Evolutionary conservation across 225 moss, liverwort and hornwort species (phyloP).

Genomic region (Straminergon stramineum): DNA sequence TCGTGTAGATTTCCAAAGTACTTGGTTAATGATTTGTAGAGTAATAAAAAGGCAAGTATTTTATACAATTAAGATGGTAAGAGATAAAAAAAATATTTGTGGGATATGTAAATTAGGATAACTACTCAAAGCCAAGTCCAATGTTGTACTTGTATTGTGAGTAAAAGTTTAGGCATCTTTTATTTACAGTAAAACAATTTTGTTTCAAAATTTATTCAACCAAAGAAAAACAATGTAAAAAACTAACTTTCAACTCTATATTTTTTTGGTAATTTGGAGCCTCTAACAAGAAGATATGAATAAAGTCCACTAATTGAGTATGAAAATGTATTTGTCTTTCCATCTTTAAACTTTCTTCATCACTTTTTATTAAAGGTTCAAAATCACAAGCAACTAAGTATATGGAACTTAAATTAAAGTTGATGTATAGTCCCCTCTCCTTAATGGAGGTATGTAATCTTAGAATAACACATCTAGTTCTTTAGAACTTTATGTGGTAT

Average conservation of each 20-base stretch:
- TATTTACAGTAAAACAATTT: background rate
- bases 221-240: too few species aligned
- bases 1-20: background rate
- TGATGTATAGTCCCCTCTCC: rapidly evolving
- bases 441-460: rapidly evolving
- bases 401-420: background rate
- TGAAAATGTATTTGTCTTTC: background rate
- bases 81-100: background rate
- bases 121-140: background rate
- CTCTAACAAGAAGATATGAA: too few species aligned
- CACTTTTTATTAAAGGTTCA: background rate
- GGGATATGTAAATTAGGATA: too few species aligned
- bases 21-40: background rate
- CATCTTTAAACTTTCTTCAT: background rate
- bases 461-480: background rate
- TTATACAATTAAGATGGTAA: background rate
- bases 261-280: background rate
- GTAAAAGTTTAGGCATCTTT: rapidly evolving
- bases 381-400: background rate
- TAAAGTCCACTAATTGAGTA: background rate
- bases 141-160: background rate
- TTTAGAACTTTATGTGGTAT: rapidly evolving
- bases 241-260: background rate
- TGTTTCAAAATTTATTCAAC: background rate
- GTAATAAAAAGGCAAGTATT: background rate